phyloP scores from a whole-genome alignment of 768 basidiomycete genomes.

The Hygrophoropsis aurantiaca region DNA sequence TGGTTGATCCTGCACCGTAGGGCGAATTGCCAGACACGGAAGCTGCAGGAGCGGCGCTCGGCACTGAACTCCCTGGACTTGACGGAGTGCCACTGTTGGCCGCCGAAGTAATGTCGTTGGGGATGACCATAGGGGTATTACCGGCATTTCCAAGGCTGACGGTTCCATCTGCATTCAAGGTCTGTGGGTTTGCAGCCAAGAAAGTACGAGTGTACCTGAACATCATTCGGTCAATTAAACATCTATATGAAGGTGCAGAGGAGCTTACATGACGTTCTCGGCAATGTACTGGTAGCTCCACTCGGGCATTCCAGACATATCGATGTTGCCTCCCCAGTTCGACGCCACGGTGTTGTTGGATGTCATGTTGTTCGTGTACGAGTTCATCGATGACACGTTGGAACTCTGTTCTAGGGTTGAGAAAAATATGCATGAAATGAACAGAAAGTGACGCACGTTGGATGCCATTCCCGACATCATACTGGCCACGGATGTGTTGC shows the following conservation, averaged over 20 bases:
- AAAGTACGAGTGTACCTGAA: constrained; percentile 39
- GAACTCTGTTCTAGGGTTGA: constrained; percentile 41
- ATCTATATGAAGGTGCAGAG: no score
- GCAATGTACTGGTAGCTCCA: constrained; percentile 51
- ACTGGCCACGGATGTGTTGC: constrained; percentile 44
- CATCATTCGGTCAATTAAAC: background rate
- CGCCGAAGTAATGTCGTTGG: constrained; percentile 53
- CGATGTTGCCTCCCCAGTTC: constrained; percentile 63
- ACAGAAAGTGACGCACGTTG: constrained; percentile 35
- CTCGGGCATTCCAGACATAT: constrained; percentile 51
- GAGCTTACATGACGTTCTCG: constrained; percentile 53
- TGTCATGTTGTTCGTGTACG: constrained; percentile 50
- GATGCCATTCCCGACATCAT: constrained; percentile 52
- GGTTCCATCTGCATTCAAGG: constrained; percentile 47
- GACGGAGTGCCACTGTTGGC: constrained; percentile 28
- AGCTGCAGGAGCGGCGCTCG: constrained; percentile 18
- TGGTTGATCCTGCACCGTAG: constrained; percentile 21
- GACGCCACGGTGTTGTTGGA: constrained; percentile 46
- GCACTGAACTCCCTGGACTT: constrained; percentile 26
- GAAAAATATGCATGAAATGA: constrained; percentile 1
- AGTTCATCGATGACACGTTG: constrained; percentile 53
- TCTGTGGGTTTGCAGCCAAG: constrained; percentile 51
- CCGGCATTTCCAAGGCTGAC: constrained; percentile 47
- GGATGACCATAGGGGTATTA: constrained; percentile 55
- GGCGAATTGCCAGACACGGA: constrained; percentile 14